Evolutionary conservation across 2,329 filamentous ascomycete genomes (phyloP).

Genomic region (Mollisia scopiformis): DNA sequence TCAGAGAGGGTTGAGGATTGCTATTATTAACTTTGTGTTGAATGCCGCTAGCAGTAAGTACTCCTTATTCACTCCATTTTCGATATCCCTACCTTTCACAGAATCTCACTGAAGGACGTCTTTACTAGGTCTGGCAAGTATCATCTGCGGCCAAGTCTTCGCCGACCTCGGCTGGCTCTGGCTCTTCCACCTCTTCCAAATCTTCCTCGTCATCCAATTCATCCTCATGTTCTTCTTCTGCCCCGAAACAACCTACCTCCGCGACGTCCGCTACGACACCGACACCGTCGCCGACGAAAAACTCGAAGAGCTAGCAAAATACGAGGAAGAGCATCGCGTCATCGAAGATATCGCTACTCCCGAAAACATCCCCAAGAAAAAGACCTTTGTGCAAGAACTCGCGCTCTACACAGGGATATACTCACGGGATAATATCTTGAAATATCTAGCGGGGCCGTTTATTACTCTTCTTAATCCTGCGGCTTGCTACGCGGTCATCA

Average conservation of each 20-base stretch:
- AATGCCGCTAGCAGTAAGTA: constrained; percentile 3
- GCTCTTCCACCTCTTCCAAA: constrained; percentile 13
- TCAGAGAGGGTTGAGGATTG: constrained; percentile 7
- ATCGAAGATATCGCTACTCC: background rate
- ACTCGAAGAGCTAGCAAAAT: constrained; percentile 6
- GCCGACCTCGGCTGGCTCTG: constrained; percentile 10
- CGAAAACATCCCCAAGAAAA: constrained; percentile 1
- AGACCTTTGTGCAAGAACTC: constrained; percentile 12
- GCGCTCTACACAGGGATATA: constrained; percentile 6
- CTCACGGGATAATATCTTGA: constrained; percentile 8
- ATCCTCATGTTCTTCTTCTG: constrained; percentile 9
- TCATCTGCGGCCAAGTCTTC: constrained; percentile 11
- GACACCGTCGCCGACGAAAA: constrained; percentile 5
- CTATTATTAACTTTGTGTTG: constrained; percentile 8
- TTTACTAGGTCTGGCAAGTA: constrained; percentile 1
- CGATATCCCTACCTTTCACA: too few relatives aligned
- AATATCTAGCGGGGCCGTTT: constrained; percentile 10
- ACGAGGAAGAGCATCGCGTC: constrained; percentile 4
- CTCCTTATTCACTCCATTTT: too few relatives aligned
- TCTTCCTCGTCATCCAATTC: constrained; percentile 10
- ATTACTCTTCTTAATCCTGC: constrained; percentile 39
- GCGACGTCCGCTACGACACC: constrained; percentile 9
- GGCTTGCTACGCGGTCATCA: constrained; percentile 52
- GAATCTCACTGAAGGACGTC: too few relatives aligned
- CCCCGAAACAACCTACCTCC: constrained; percentile 8